These are phyloP conservation scores for Trypanosoma rangeli DNA, from an alignment of 208 protist species.

Conservation along the genomic window DNA sequence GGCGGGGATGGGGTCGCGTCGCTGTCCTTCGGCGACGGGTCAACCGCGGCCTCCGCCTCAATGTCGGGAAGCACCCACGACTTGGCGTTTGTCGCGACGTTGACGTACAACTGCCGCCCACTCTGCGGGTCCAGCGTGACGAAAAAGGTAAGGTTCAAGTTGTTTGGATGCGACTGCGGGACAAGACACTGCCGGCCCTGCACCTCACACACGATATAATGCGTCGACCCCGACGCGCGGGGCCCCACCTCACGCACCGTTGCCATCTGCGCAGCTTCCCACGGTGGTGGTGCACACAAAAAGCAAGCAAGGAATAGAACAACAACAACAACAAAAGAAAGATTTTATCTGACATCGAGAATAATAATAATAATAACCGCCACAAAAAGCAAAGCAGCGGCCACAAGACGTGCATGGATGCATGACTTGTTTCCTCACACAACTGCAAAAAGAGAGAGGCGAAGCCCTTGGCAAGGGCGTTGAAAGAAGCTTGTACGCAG, in stretches of 20 bases:
- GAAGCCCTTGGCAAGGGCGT: background rate
- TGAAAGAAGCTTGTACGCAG: conserved; percentile 2
- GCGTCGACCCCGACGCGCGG: conserved; percentile 20
- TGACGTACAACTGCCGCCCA: conserved; percentile 30
- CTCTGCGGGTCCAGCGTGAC: conserved; percentile 19
- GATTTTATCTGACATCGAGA: no score
- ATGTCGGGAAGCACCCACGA: conserved; percentile 25
- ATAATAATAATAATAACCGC: no score
- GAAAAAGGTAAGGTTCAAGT: conserved; percentile 18
- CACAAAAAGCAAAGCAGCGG: no score
- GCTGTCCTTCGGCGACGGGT: background rate
- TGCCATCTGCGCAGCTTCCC: conserved; percentile 8
- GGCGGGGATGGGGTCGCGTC: background rate
- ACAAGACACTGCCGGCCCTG: conserved; percentile 26
- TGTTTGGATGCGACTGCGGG: conserved; percentile 20
- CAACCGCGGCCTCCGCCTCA: background rate
- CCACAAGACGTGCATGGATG: background rate
- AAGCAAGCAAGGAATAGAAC: background rate
- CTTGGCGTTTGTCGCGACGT: conserved; percentile 18
- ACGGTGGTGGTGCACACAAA: background rate
- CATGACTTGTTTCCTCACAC: background rate
- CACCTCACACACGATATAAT: conserved; percentile 24
- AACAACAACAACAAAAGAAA: no score
- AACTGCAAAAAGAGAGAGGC: conserved; percentile 8
- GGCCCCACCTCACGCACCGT: conserved; percentile 15